Base-by-base conservation (phyloP, 2,329 filamentous ascomycete species). In the Sporothrix dimorphospora region DNA sequence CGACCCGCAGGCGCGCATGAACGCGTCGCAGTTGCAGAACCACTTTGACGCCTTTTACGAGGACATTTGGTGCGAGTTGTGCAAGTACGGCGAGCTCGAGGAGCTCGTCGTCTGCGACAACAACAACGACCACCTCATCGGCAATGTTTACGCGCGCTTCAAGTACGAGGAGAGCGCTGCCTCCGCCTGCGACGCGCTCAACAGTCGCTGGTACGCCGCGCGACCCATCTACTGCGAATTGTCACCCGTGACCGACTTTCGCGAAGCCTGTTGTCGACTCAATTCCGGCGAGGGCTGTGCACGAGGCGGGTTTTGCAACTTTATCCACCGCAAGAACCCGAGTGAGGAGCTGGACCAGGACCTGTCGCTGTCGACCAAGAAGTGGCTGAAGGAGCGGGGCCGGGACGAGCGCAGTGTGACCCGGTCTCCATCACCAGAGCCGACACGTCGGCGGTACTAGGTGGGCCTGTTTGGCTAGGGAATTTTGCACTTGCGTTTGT, bases 31-130 rank as follows among this genome's bases (percentile, higher is more conserved):
- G 86, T 91, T 98, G 81, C 95, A 98, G 84, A 97, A 97, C 85
- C 96, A 99, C 88, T 99, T 99, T 81, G 96, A 99, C 83, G 96
- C 96, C 79, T 99, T 99, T 83, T 99, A 99, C 87, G 96, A 99
- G 85, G 96, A 99, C 82, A 94, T 99, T 77, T 99, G 96, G 95
- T 98, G 95, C 85, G 96, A 99, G 88, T 93, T 99, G 86, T 98
- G 96, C 91, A 94, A 97, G 84, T 99, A 97, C 82, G 96, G 96
- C 77, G 94, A 98, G 84, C 87, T 98, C 47, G 96, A 99, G 84
- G 96, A 99, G 85, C 89, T 99, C 14, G 96, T 99, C 14, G 95
- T 99, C 2, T 99, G 96, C 84, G 96, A 99, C 85, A 99, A 99
- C 83, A 98, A 98, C 84, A 99, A 99, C 84, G 96, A 99, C 81